Evolutionary conservation across 148 eudicot species (phyloP), one percentile per base, ranked within the genome.

Genomic region (Mesembryanthemum crystallinum): DNA sequence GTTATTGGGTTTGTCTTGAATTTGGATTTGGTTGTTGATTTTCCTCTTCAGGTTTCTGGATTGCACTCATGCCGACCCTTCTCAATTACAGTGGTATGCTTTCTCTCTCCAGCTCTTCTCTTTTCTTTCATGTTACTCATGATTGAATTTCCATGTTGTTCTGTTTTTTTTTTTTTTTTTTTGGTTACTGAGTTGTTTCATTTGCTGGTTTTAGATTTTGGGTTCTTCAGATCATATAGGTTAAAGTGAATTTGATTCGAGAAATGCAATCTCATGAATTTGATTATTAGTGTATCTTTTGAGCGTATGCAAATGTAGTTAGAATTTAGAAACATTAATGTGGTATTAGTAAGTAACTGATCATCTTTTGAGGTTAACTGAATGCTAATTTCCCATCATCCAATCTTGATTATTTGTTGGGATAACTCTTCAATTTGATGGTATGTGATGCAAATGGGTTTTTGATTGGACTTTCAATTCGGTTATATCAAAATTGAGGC

Each of bases 11-110:
- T 72, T 81, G 32, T 81, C 73, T 76, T 72, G 51, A 72, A 57
- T 71, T 81, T 76, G 64, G 62, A 49, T 45, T 72, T 71, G 14
- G 13, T 69, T 73, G 43, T 61, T 68, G 63, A 23, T 29, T 73
- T 74, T 42, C 65, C 61, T 55, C 49, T 61, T 80, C 77, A 78
- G 17, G 59, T 20, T 33, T 30, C 28, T 54, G 73, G 73, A 73
- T 25, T 49, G 64, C 77, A 79, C 43, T 77, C 82, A 94, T 94
- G 98, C 87, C 97, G 52, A 80, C 89, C 47, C 87, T 91, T 80
- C 83, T 94, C 78, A 87, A 94, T 82, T 91, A 89, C 80, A 81
- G 86, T 68, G 97, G 98, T 91, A 80, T 78, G 89, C 85, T 66
- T 7, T 68, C 54, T 45, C 55, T 67, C 28, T 33, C 23, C 30